A percentile compares a stretch with the other conserved stretches of the same genome.
Evolutionary conservation across 441 rosid species (phyloP).

Genomic region (Populus hybrid): DNA sequence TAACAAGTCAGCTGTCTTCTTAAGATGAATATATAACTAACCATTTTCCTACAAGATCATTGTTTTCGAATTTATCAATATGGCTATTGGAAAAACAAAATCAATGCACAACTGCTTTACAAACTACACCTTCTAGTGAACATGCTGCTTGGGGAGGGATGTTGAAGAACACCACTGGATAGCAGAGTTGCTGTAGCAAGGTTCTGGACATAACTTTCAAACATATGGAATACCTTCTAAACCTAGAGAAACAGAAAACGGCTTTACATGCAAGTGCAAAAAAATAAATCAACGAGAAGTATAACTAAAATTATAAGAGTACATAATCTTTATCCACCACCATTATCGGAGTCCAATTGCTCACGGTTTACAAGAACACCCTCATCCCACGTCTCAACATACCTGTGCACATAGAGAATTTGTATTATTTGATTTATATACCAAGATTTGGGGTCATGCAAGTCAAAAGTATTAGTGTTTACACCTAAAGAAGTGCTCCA

Average conservation of each 20-base stretch:
- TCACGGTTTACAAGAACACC: constrained; percentile 62
- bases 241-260: neutral
- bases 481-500: neutral
- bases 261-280: neutral
- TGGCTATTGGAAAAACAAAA: no score
- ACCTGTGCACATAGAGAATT: constrained; percentile 36
- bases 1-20: neutral
- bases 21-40: no score
- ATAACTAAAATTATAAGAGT: neutral
- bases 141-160: neutral
- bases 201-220: neutral
- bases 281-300: neutral
- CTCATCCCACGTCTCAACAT: constrained; percentile 73
- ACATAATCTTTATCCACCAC: constrained; percentile 2
- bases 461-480: neutral
- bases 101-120: neutral
- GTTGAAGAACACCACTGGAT: neutral
- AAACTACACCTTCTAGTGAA: neutral
- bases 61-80: no score
- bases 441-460: neutral
- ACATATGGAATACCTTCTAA: neutral
- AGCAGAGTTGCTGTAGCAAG: neutral
- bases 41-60: no score
- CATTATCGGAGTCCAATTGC: constrained; percentile 43
- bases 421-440: neutral